Base-by-base conservation (phyloP, 1,284 basidiomycete species). In the Cutaneotrichosporon sp. region DNA sequence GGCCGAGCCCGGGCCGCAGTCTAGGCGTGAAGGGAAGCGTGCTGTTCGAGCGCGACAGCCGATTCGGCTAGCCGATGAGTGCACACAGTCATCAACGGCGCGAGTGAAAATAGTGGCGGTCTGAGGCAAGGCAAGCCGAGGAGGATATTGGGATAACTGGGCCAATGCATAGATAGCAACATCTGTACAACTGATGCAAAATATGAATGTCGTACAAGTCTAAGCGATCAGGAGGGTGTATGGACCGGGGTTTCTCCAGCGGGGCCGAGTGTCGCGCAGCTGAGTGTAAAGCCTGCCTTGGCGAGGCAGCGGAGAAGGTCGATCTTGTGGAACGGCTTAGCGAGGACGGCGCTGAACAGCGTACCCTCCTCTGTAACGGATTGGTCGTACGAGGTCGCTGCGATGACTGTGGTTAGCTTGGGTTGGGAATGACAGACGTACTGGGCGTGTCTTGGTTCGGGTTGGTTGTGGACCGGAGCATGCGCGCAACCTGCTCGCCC, bases 291-390 rank as follows among this genome's bases (percentile, higher is more conserved):
- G 31, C 93, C 92, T 49, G 96, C 85, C 75, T 90, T 78, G n/a
- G 88, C 87, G 89, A 90, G 66, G 87, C 89, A 66, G 84, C 72
- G 85, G 58, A 94, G 82, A 38, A 97, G 82, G 75, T 93, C 91
- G 21, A 86, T 85, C 80, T 93, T 93, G 77, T 91, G 88, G 70
- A 97, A 83, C 0, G 93, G 94, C 81, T 97, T 97, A 60, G 89
- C 83, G 36, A 97, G 83, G 40, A 90, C 90, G 1, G 90, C 92
- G 6, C 90, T 86, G 80, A 97, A 97, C 52, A 96, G 81, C 32
- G 88, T 89, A 71, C 87, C 89, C 58, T 85, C 85, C 61, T 95
- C 92, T 61, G 97, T 89, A 65, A 98, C 93, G 11, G 71, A 64
- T 49, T 78, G 73, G 62, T 81, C 80, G 57, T 77, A 79, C 0